phyloP scores from a whole-genome alignment of 768 basidiomycete species.

The Rhizopogon salebrosus region DNA sequence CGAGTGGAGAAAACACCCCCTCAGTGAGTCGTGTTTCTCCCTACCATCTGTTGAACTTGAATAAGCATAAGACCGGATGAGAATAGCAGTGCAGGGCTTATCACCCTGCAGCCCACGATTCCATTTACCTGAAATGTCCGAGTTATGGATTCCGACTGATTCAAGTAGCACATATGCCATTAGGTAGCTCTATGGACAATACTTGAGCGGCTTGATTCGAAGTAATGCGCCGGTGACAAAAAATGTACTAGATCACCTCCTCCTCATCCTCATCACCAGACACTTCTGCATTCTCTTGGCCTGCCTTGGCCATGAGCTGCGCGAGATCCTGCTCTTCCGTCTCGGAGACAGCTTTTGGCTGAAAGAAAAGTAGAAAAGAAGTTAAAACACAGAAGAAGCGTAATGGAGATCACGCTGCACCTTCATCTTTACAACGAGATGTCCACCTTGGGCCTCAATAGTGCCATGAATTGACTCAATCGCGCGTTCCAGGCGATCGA shows the following conservation, averaged over 20 bases:
- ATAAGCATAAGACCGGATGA: no score
- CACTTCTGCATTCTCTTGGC: conserved; percentile 91
- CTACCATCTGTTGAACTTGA: no score
- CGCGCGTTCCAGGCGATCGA: conserved; percentile 89
- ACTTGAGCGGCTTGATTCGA: not conserved
- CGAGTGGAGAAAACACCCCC: no score
- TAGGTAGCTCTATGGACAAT: not conserved
- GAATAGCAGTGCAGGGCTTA: no score
- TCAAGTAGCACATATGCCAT: no score
- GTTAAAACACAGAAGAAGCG: not conserved
- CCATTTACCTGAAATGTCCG: no score
- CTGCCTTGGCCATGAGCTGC: conserved; percentile 93
- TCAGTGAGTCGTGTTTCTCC: no score
- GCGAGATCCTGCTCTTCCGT: conserved; percentile 97
- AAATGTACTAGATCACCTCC: conserved; percentile 29
- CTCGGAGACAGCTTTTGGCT: conserved; percentile 98
- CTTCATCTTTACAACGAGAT: conserved; percentile 94
- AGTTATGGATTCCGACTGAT: no score
- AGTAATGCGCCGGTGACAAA: not conserved
- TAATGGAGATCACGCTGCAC: conserved; percentile 30
- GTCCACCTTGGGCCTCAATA: conserved; percentile 83
- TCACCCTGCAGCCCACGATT: no score
- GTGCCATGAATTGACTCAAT: conserved; percentile 85
- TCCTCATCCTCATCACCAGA: conserved; percentile 92
- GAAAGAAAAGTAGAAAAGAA: not conserved